Evolutionary conservation across 306 rosid species (phyloP), one percentile per base, ranked within the genome.

Genomic region (Sphenostylis stenocarpa): DNA sequence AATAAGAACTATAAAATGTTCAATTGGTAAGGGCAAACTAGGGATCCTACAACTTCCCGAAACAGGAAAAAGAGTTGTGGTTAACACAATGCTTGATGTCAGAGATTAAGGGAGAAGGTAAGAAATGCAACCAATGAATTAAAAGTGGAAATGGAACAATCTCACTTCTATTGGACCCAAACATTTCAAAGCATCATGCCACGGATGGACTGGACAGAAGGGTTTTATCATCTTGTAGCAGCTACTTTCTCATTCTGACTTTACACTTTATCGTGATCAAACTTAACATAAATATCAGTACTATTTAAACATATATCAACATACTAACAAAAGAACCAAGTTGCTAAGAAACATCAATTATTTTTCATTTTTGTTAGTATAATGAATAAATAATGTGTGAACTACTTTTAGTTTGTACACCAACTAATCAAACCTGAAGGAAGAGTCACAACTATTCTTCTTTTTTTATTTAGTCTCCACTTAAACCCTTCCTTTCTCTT

Each of bases 51-150:
- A 49, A 52, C n/a, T 12, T 11, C 2, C 9, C 23, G n/a, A 3
- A 48, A 48, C 41, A 34, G 49, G 36, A 10, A 7, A 15, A 61
- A 15, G 48, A 38, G 52, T n/a, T 1, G 28, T 8, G 44, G 16
- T 17, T 73, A 39, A 72, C 19, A 5, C 13, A 16, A 43, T 28
- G 45, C 23, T 43, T 41, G 15, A 57, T 21, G 53, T 51, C 48
- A 57, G 68, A 39, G 68, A 41, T 41, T 15, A 44, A 20, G 39
- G 20, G 60, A 74, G 70, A 73, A 73, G 58, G 31, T 28, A 39
- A 56, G 13, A 23, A 31, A 74, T 43, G 69, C 60, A 75, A 73
- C 33, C 23, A 45, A 75, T 14, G 49, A 61, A 34, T 11, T 10
- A 28, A 33, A 60, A 24, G 20, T n/a, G 51, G 60, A 60, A 13